Conservation (phyloP, 2,329 filamentous ascomycete species). For the Fusarium sp. region DNA sequence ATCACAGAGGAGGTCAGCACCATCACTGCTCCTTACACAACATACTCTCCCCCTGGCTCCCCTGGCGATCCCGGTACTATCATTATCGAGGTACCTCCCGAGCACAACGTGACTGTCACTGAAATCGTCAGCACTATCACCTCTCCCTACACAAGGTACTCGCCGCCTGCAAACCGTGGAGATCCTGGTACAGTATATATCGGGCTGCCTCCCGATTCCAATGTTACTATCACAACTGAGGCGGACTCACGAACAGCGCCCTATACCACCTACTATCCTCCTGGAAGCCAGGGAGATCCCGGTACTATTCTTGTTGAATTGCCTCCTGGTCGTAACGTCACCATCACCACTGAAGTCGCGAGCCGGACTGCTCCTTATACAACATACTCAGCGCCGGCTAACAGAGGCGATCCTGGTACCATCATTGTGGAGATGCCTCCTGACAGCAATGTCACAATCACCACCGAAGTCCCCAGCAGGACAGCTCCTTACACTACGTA, state of each 20-base stretch:
- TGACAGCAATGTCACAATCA: slow-evolving; percentile 3
- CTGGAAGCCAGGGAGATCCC: background rate
- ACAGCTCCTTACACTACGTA: slow-evolving; percentile 8
- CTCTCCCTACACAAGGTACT: slow-evolving; percentile 16
- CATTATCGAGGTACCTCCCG: slow-evolving; percentile 17
- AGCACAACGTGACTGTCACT: slow-evolving; percentile 24
- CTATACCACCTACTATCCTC: slow-evolving; percentile 12
- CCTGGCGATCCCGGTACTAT: slow-evolving; percentile 25
- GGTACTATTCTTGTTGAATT: slow-evolving; percentile 17
- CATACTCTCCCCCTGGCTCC: slow-evolving; percentile 12
- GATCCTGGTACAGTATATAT: slow-evolving; percentile 26
- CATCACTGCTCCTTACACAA: slow-evolving; percentile 18
- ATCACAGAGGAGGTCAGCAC: slow-evolving; percentile 14
- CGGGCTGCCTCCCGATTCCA: slow-evolving; percentile 12
- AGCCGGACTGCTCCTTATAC: slow-evolving; percentile 13
- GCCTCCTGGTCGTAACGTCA: slow-evolving; percentile 1
- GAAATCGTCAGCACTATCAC: slow-evolving; percentile 16
- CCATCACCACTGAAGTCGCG: slow-evolving; percentile 11
- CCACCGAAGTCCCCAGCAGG: background rate
- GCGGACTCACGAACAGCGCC: background rate
- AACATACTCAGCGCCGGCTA: slow-evolving; percentile 5
- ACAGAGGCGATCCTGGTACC: slow-evolving; percentile 10
- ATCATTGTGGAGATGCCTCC: slow-evolving; percentile 11
- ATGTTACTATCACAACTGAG: slow-evolving; percentile 21
- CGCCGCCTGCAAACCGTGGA: slow-evolving; percentile 1